Evolutionary conservation across 2,329 filamentous ascomycete species (phyloP), one percentile per base, ranked within the genome.

Genomic region (Penicillium capsulatum): DNA sequence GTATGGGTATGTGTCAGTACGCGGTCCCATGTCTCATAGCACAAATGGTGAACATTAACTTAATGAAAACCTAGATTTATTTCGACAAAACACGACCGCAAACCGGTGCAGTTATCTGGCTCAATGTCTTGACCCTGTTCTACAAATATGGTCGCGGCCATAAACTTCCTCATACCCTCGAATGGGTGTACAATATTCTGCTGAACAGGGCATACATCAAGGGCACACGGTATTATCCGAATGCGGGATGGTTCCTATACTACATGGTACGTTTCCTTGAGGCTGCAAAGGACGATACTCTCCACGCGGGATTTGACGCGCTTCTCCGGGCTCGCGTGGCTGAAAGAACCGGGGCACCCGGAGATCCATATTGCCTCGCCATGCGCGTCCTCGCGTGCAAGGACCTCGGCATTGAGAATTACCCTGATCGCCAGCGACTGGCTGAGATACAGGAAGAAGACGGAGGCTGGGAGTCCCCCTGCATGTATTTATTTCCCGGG

Each of bases 61-160:
- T n/a, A n/a, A n/a, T n/a, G 55, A 30, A 30, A 19, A 14, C 6
- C 24, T 36, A 64, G 54, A 56, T 52, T 2, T 66, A 66, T 45
- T 64, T 63, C 29, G 54, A 57, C 40, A 37, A 33, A 8, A 38
- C 36, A 3, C 49, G 51, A 14, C 52, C 51, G 4, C 59, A 63
- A 24, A 33, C 29, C 2, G 42, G 40, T n/a, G 20, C 37, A 1
- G 20, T 44, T 7, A 33, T 40, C n/a, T n/a, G 27, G 5, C 20
- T 40, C 15, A 40, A 37, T 13, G 30, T 40, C n/a, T 13, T 44
- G 7, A 31, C 20, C 1, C 3, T 31, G 3, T 44, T 44, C 33
- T n/a, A 30, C 11, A 33, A 37, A 16, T 34, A 40, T 10, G 42
- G 24, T 3, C 28, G 42, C 5, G 28, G 33, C n/a, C 13, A 40